Base-by-base conservation (phyloP, 148 eudicot genomes). In the Camellia sinensis region DNA sequence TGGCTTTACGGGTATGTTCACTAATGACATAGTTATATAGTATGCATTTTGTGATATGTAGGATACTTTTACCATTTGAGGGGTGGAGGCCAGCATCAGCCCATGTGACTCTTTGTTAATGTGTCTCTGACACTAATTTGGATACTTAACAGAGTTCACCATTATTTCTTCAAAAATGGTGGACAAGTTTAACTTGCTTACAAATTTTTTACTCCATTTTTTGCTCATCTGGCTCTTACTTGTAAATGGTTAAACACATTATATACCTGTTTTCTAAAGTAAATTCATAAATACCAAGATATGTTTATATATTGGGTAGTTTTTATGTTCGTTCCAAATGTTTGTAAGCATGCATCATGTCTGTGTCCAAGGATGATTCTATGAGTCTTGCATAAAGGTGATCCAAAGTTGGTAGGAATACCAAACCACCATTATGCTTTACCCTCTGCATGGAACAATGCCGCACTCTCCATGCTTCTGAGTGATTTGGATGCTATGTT, bases 1-100 rank as follows among this genome's bases (percentile, higher is more conserved):
- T 96, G 99, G 98, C 99, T 73, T 89, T 96, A 79, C 89, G 98
- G 94, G 99, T 93, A 90, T 75, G 93, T 85, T 22, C 14, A 59
- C 1, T 29, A 29, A 29, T 67, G 74, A 46, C 37, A 70, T 70
- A 10, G n/a, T 46, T 41, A 50, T 56, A 66, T 45, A 46, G 56
- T 6, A 60, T 15, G 21, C 8, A 17, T 13, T 19, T 29, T 9
- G 2, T 0, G 52, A 5, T 46, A 22, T 12, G 44, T 53, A 4
- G 18, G 29, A 21, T 46, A 54, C 37, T 67, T 50, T 54, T 70
- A 62, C 22, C 14, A 14, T 69, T 41, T 3, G 22, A 69, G 60
- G 19, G 45, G 52, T 18, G 62, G 41, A 37, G 64, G 9, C 17
- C 29, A 50, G 75, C 45, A 52, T 13, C 60, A 21, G 60, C 41